Evolutionary conservation across 2,329 filamentous ascomycete species (phyloP).

Genomic region (Trichoderma guizhouense): DNA sequence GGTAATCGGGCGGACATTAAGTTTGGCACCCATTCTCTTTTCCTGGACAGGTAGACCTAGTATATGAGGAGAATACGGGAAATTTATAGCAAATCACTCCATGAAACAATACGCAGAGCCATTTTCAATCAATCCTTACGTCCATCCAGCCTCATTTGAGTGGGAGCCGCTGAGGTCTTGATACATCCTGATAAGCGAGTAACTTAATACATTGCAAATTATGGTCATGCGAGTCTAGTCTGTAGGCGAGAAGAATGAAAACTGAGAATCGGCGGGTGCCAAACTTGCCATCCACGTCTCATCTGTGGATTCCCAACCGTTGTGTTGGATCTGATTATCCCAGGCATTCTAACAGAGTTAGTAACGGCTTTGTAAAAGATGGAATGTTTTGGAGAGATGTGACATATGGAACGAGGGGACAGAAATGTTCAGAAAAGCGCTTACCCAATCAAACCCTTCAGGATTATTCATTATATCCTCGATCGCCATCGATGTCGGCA

Average conservation of each 20-base stretch:
- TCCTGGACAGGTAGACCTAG: neutral
- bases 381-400: neutral
- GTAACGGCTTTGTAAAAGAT: neutral
- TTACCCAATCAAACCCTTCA: neutral
- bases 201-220: neutral
- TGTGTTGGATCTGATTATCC: neutral
- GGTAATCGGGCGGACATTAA: neutral
- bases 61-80: neutral
- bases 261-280: neutral
- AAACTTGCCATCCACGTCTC: neutral
- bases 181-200: neutral
- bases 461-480: neutral
- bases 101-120: neutral
- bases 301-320: neutral
- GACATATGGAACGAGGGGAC: neutral
- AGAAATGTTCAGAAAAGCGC: neutral
- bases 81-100: neutral
- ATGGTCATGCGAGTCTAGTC: neutral
- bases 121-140: neutral
- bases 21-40: neutral
- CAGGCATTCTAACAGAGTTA: neutral
- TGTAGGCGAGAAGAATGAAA: neutral
- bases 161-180: neutral
- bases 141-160: neutral
- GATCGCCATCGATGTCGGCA: neutral